A percentile compares a stretch with the other conserved stretches of the same genome.
phyloP scores from a whole-genome alignment of 345 rosid genomes.

The Streptanthus diversifolius region DNA sequence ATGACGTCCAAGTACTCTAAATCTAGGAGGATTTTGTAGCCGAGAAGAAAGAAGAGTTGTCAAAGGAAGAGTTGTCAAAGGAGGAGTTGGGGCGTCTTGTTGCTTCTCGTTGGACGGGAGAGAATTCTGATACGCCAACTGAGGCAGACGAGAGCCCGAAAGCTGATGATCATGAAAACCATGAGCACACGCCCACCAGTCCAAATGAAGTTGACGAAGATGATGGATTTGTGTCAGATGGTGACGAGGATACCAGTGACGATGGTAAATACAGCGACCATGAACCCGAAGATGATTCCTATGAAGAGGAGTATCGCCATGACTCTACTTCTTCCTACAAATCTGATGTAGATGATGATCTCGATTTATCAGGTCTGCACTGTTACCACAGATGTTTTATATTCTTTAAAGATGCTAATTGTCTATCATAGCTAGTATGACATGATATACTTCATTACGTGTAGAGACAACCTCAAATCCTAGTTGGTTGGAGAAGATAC shows the following conservation, averaged over 20 bases:
- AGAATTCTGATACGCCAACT: conserved; percentile 47
- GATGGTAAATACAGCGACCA: conserved; percentile 50
- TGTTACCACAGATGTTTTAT: conserved; percentile 1
- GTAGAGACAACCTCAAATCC: conserved; percentile 51
- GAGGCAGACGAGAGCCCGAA: conserved; percentile 34
- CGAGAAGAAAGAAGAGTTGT: conserved; percentile 60
- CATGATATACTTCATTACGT: background rate
- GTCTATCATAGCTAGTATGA: conserved; percentile 6
- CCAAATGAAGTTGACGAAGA: conserved; percentile 49
- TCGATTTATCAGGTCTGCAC: conserved; percentile 57
- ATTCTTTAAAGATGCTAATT: background rate
- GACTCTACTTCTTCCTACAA: conserved; percentile 51
- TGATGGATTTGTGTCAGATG: conserved; percentile 66
- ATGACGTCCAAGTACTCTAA: conserved; percentile 12
- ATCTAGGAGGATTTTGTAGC: conserved; percentile 44
- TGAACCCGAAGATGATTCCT: conserved; percentile 54
- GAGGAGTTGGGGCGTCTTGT: conserved; percentile 92
- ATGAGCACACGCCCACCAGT: conserved; percentile 46
- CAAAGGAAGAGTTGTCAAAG: conserved; percentile 77
- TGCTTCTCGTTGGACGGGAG: conserved; percentile 98
- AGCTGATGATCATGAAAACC: conserved; percentile 40
- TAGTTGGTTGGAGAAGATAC: conserved; percentile 88
- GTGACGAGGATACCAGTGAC: conserved; percentile 52
- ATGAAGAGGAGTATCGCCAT: conserved; percentile 49
- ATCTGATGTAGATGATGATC: conserved; percentile 51